Base-by-base conservation (phyloP, 192 early-diverging fungal genomes). In the Coemansia reversa region DNA sequence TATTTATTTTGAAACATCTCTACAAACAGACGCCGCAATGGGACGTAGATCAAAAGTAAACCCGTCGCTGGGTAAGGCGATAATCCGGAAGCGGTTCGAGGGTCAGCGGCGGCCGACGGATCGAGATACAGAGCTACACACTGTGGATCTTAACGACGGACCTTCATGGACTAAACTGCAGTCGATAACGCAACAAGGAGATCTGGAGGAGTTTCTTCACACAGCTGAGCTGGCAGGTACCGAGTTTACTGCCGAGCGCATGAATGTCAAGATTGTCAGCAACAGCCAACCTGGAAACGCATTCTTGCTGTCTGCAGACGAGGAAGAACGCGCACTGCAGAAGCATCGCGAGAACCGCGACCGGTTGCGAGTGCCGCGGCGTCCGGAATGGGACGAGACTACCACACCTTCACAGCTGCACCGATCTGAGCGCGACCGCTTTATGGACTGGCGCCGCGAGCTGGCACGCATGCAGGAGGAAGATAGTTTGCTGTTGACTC, bases 131-230 rank as follows among this genome's bases (percentile, higher is more conserved):
- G 77, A 80, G 72, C 77, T 80, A 86, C 94, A 95, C 84, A 93
- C 93, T 18, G 92, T 91, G 0, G 93, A 94, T 32, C 72, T 88
- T 5, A 85, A 93, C 58, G 94, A 97, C 72, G 88, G 89, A 30
- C 86, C 88, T 19, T 86, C 84, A 23, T 95, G 93, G 91, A 85
- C 85, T 18, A 90, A 89, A 64, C 90, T 96, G 79, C 92, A 93
- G 79, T 95, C 93, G 52, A 90, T 99, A 66, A 99, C 97, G 49
- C 90, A 97, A 69, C 94, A 99, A 68, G 91, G 93, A 54, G 96
- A 99, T 82, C 81, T 99, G 12, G 96, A 98, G 39, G 94, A 92
- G 29, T 99, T 99, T 70, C 84, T 99, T 65, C 90, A 84, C 66
- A 95, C 94, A 12, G 97, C 97, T 14, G 87, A 93, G 66, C 86